phyloP scores from a whole-genome alignment of 148 eudicot genomes.

The Linanthus parryae region DNA sequence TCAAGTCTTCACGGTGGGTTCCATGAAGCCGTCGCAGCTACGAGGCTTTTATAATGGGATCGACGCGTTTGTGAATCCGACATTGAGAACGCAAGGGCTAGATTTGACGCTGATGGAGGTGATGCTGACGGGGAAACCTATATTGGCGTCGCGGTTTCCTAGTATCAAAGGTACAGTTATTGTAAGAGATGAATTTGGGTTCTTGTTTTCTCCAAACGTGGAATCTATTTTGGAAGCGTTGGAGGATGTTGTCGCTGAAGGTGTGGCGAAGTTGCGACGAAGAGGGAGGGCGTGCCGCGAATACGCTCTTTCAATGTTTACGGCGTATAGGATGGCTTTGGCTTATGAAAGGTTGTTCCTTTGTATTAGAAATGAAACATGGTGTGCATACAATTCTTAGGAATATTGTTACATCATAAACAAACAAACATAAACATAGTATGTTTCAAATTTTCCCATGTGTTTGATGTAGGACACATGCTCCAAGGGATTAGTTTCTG shows the following conservation, averaged over 20 bases:
- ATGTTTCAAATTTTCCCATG: no score
- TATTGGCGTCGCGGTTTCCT: conserved; percentile 78
- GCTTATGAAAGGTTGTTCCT: conserved; percentile 81
- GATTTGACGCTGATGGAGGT: conserved; percentile 84
- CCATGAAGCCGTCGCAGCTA: conserved; percentile 67
- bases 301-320: conserved; percentile 59
- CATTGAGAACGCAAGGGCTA: conserved; percentile 74
- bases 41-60: conserved; percentile 64
- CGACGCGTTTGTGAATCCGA: conserved; percentile 76
- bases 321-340: conserved; percentile 76
- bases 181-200: conserved; percentile 71
- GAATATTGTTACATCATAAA: no score
- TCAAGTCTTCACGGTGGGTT: conserved; percentile 61
- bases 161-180: conserved; percentile 83
- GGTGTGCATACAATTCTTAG: conserved; percentile 52
- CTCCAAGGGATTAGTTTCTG: no score
- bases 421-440: no score
- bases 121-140: conserved; percentile 77
- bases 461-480: no score
- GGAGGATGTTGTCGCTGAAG: conserved; percentile 55
- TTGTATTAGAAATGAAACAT: conserved; percentile 68
- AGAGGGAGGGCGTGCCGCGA: conserved; percentile 58
- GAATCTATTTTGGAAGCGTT: conserved; percentile 51
- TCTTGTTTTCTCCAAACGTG: conserved; percentile 78
- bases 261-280: conserved; percentile 36